Evolutionary conservation across 768 basidiomycete species (phyloP).

Genomic region (Xanthoconium purpureum): DNA sequence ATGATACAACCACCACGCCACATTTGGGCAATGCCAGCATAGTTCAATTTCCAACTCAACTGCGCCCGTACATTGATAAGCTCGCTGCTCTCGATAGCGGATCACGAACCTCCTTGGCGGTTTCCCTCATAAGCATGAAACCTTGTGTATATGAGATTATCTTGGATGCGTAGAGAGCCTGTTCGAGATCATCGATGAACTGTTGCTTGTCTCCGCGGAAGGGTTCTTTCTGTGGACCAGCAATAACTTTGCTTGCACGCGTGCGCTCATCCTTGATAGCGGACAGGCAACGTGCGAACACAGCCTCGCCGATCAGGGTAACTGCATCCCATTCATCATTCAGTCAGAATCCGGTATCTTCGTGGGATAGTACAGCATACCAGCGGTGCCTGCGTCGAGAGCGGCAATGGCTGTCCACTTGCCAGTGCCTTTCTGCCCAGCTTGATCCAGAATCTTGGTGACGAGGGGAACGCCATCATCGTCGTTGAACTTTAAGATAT

Average conservation of each 20-base stretch:
- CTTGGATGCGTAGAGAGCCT: constrained; percentile 98
- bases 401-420: constrained; percentile 99
- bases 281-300: constrained; percentile 97
- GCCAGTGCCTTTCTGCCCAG: constrained; percentile 98
- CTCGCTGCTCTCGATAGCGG: neutral
- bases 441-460: constrained; percentile 90
- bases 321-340: constrained; percentile 45
- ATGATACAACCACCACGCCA: constrained; percentile 99
- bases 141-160: constrained; percentile 99
- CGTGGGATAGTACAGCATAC: constrained; percentile 39
- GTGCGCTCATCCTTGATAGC: constrained; percentile 94
- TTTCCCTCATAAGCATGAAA: constrained; percentile 99
- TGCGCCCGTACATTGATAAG: constrained; percentile 25
- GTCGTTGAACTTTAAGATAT: constrained; percentile 96
- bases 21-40: constrained; percentile 96
- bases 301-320: constrained; percentile 98
- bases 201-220: constrained; percentile 98
- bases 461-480: constrained; percentile 91
- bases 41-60: constrained; percentile 91
- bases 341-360: constrained; percentile 1
- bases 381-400: constrained; percentile 86
- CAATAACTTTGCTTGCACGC: constrained; percentile 87
- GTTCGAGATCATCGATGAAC: constrained; percentile 99
- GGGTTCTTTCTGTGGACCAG: constrained; percentile 86
- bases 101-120: constrained; percentile 77